Percentiles rank a stretch among this genome's conserved stretches.
Evolutionary conservation across 2,329 filamentous ascomycete genomes (phyloP).

Genomic region (Tolypocladium inflatum): DNA sequence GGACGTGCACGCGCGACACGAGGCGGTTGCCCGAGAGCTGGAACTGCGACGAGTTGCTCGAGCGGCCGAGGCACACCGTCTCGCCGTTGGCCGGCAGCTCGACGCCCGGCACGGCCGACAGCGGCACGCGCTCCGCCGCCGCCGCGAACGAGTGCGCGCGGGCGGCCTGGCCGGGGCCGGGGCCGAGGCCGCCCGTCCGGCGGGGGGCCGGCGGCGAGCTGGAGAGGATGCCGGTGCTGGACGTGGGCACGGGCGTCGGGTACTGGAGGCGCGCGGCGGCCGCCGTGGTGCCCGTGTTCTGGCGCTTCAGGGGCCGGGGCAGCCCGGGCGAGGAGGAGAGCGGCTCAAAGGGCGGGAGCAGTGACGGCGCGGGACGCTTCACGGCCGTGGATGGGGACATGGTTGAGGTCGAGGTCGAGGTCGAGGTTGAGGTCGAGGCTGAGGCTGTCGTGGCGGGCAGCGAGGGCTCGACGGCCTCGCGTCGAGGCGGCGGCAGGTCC

Average conservation of each 20-base stretch:
- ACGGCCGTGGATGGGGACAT: slow-evolving; percentile 21
- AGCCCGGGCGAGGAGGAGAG: slow-evolving; percentile 68
- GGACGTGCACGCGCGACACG: slow-evolving; percentile 88
- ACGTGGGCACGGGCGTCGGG: slow-evolving; percentile 88
- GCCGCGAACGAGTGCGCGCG: neutral
- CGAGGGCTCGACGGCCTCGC: slow-evolving; percentile 16
- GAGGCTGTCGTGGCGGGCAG: slow-evolving; percentile 16
- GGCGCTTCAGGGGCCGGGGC: slow-evolving; percentile 60
- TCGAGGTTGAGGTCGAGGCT: slow-evolving; percentile 1
- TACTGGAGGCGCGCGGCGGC: slow-evolving; percentile 55
- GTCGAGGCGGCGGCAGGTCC: slow-evolving; percentile 28
- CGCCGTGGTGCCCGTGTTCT: slow-evolving; percentile 35
- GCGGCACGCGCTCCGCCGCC: slow-evolving; percentile 73
- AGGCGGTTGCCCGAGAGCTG: slow-evolving; percentile 87
- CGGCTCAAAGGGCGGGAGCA: slow-evolving; percentile 73
- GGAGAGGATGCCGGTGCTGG: slow-evolving; percentile 82
- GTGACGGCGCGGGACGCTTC: slow-evolving; percentile 55
- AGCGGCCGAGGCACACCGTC: slow-evolving; percentile 77
- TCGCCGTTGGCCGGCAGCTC: slow-evolving; percentile 76
- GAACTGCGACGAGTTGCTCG: slow-evolving; percentile 90
- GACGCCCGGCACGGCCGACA: slow-evolving; percentile 74
- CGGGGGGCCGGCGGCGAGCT: slow-evolving; percentile 62
- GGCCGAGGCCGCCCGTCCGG: neutral
- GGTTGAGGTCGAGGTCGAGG: neutral
- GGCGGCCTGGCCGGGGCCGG: neutral